Base-by-base conservation (phyloP, 768 basidiomycete species). In the Suillus decipiens region DNA sequence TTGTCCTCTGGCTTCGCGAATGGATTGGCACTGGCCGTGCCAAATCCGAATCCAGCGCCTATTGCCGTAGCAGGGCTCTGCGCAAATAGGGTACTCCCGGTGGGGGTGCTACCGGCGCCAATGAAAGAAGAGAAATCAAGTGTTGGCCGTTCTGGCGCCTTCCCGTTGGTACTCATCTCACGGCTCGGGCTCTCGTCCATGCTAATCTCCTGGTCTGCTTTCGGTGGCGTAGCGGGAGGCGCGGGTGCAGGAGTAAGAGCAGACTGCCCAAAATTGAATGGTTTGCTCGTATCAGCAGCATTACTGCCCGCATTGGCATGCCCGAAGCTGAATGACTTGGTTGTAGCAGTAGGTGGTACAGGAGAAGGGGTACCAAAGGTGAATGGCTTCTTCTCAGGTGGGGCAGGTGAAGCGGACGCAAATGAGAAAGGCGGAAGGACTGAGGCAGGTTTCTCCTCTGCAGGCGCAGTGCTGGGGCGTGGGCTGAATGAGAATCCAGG, bases 141-240 rank as follows among this genome's bases (percentile, higher is more conserved):
- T 4, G 78, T 77, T 22, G 82, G 78, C 51, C 77, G 76, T 43
- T 76, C 75, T 22, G 77, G 70, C 51, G 78, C 80, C 61, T 77
- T 77, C 17, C 76, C 76, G 64, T 81, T 84, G 28, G 76, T 66
- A 55, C 83, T 82, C 69, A 85, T 76, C 10, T 88, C 88, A 63
- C 89, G 81, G 3, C 84, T 86, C 1, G 91, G 91, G 67, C 91
- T 93, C 74, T 92, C 91, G 45, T 93, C 91, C 91, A 93, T 93
- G 61, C 76, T 84, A 66, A 89, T 84, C 63, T 90, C 90, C 56
- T 87, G 82, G 51, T 87, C 88, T 39, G 79, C 78, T 62, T 80
- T 85, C 2, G 90, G 90, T 11, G 89, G 89, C 0, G 89, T 91
- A 6, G 78, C 75, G n/a, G 89, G 80, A 24, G 87, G 79, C 33